These are phyloP conservation scores for Podaxis sp. DNA, from an alignment of 768 basidiomycete species.

Conservation along the genomic window DNA sequence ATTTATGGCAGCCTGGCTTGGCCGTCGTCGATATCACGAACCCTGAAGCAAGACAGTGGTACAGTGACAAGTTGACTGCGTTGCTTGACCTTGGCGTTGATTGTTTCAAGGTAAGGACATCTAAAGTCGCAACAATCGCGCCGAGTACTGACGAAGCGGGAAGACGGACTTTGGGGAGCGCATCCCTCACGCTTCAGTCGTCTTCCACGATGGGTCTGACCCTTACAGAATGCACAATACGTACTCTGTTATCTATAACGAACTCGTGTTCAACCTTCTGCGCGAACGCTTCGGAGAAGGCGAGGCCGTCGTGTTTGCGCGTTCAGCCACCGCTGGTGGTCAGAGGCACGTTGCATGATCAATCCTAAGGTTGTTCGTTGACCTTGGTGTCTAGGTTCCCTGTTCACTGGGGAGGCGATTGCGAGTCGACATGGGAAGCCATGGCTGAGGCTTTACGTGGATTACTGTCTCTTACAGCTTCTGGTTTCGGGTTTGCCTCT, in stretches of 20 bases:
- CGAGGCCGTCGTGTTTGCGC: conserved; percentile 69
- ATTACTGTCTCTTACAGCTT: conserved; percentile 59
- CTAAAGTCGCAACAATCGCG: not conserved
- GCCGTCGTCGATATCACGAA: conserved; percentile 64
- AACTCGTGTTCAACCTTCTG: conserved; percentile 64
- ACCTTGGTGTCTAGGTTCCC: conserved; percentile 31
- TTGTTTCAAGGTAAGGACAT: conserved; percentile 51
- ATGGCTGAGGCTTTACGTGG: conserved; percentile 78
- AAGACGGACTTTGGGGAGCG: conserved; percentile 80
- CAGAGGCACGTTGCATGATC: conserved; percentile 44
- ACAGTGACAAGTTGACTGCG: conserved; percentile 43
- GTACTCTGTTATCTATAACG: conserved; percentile 71
- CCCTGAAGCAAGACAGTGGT: conserved; percentile 58
- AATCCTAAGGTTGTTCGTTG: not conserved
- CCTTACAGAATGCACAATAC: conserved; percentile 71
- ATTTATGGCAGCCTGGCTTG: conserved; percentile 37
- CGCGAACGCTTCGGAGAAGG: conserved; percentile 58
- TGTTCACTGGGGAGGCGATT: conserved; percentile 72
- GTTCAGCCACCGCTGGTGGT: conserved; percentile 67
- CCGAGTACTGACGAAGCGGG: not conserved
- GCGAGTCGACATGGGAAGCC: conserved; percentile 74
- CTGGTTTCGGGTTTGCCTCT: conserved; percentile 71
- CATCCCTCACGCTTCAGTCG: conserved; percentile 64
- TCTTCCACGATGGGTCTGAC: conserved; percentile 67
- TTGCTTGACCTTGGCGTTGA: conserved; percentile 58